phyloP scores from a whole-genome alignment of 139 green algal species.

The Ulvella scutata region DNA sequence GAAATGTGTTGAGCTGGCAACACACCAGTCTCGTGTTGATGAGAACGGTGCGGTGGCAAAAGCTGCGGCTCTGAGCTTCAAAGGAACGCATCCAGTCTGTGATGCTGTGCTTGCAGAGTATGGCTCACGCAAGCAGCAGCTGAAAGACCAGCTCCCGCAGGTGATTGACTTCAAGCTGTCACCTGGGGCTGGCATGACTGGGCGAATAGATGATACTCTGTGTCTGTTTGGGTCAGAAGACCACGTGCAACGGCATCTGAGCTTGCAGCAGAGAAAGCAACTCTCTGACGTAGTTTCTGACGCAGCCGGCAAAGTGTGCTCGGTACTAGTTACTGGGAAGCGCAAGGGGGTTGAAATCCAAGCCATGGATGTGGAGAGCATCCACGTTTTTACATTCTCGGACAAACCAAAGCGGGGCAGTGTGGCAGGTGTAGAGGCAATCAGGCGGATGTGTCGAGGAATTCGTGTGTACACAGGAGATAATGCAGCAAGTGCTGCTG shows the following conservation, averaged over 20 bases:
- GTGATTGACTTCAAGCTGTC: constrained; percentile 24
- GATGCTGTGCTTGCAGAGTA: constrained; percentile 14
- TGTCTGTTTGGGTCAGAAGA: neutral
- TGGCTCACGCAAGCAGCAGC: neutral
- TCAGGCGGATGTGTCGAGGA: neutral
- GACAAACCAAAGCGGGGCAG: neutral
- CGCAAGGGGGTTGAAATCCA: no score
- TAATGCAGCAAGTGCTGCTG: constrained; percentile 29
- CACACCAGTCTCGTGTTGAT: neutral
- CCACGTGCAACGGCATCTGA: no score
- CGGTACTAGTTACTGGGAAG: no score
- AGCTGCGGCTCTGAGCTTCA: constrained; percentile 22
- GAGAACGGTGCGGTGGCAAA: constrained; percentile 12
- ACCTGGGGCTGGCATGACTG: constrained; percentile 5
- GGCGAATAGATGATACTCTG: neutral
- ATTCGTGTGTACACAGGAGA: constrained; percentile 43
- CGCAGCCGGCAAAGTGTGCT: neutral
- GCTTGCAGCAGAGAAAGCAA: no score
- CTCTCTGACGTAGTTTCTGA: neutral
- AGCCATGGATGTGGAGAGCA: neutral
- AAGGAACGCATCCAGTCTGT: constrained; percentile 30
- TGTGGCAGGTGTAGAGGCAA: neutral
- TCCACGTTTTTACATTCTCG: neutral
- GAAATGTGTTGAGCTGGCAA: neutral
- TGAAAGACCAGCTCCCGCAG: neutral